These are phyloP conservation scores for Termitomyces sp. DNA, from an alignment of 768 basidiomycete species.

Conservation along the genomic window DNA sequence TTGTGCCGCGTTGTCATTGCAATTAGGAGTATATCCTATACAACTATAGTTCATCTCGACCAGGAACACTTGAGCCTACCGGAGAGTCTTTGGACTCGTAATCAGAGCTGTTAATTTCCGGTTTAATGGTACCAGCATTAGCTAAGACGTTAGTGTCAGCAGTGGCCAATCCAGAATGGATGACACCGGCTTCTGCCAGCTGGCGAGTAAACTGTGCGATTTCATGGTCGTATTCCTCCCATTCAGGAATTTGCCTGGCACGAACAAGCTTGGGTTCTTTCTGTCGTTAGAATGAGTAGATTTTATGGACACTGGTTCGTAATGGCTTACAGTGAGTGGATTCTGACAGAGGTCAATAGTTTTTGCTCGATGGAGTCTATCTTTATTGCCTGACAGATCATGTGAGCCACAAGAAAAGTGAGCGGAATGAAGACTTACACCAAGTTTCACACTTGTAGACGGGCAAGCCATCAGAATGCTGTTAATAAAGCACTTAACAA, in stretches of 20 bases:
- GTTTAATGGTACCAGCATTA: constrained; percentile 22
- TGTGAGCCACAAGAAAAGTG: background rate
- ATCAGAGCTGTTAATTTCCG: background rate
- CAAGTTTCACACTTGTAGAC: constrained; percentile 86
- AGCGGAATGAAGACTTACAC: constrained; percentile 54
- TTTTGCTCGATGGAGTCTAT: constrained; percentile 73
- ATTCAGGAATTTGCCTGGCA: constrained; percentile 94
- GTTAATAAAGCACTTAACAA: background rate
- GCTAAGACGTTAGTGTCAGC: constrained; percentile 70
- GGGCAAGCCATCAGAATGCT: background rate
- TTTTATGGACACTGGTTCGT: background rate
- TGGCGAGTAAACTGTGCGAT: constrained; percentile 77
- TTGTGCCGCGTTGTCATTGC: too few species aligned
- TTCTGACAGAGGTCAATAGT: constrained; percentile 97
- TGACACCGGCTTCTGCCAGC: constrained; percentile 64
- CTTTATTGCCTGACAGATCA: constrained; percentile 59
- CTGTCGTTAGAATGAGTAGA: constrained; percentile 32
- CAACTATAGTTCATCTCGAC: constrained; percentile 10
- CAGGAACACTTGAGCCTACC: background rate
- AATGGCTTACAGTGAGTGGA: constrained; percentile 74
- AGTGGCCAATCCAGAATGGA: constrained; percentile 60
- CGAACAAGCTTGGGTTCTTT: constrained; percentile 96
- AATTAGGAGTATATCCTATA: too few species aligned
- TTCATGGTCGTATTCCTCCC: constrained; percentile 92
- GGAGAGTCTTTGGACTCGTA: background rate